These are phyloP conservation scores for Aureobasidium melanogenum DNA, from an alignment of 2,329 filamentous ascomycete species.

Conservation along the genomic window DNA sequence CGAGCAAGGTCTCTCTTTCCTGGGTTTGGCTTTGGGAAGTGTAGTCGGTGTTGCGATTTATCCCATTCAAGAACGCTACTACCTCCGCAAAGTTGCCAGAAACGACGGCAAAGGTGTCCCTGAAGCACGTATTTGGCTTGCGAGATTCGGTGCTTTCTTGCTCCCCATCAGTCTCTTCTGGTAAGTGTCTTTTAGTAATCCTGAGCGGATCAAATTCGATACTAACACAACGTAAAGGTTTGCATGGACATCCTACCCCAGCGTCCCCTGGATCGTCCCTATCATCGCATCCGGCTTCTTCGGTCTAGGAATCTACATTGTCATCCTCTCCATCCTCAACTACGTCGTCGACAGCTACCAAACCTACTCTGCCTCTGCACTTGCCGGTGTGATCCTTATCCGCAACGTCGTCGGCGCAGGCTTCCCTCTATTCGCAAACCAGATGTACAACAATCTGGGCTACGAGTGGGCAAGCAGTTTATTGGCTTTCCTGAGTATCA, in stretches of 20 bases:
- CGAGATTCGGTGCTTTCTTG: constrained; percentile 16
- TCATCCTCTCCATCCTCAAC: constrained; percentile 42
- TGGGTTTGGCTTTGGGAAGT: constrained; percentile 19
- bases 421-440: constrained; percentile 9
- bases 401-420: constrained; percentile 32
- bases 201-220: not conserved
- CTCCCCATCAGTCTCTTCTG: constrained; percentile 19
- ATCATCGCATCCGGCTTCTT: constrained; percentile 42
- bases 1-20: constrained; percentile 18
- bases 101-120: constrained; percentile 22
- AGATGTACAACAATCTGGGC: constrained; percentile 27
- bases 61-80: constrained; percentile 18
- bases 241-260: constrained; percentile 10
- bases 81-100: constrained; percentile 14
- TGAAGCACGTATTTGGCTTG: constrained; percentile 22
- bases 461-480: constrained; percentile 36
- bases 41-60: constrained; percentile 16
- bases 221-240: not conserved
- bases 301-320: constrained; percentile 42
- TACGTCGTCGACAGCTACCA: constrained; percentile 43
- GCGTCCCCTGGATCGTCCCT: constrained; percentile 34
- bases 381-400: constrained; percentile 32
- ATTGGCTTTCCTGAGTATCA: constrained; percentile 33
- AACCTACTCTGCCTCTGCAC: constrained; percentile 32
- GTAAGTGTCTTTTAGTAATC: constrained; percentile 1